Base-by-base conservation (phyloP, 805 yeast genomes). In the Ogataea paradorogensis region DNA sequence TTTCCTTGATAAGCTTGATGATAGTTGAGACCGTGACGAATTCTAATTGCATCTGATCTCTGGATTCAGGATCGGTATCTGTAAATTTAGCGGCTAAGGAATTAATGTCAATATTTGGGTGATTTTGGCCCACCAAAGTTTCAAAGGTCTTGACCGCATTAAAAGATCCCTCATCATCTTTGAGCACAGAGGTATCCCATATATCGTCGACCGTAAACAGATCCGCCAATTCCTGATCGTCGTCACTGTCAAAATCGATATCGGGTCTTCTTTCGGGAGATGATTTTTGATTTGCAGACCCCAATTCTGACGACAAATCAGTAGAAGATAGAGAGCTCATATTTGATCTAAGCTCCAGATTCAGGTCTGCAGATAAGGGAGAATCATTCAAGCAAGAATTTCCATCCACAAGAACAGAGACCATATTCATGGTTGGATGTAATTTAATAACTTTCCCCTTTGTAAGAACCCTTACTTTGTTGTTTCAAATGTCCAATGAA, bases 1-100 rank as follows among this genome's bases (percentile, higher is more conserved):
- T 24, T 18, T 52, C 50, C 16, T 40, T 43, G 3, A 38, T 32
- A 1, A 46, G 26, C 30, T 47, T 57, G 7, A 52, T 38, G 11
- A 58, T 51, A 11, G 59, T 50, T 15, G 50, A 18, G 2, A 55
- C 56, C 1, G 62, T 52, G 6, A 57, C 46, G 3, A 60, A 40
- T 37, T 60, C 65, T 6, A 60, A 33, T 29, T 51, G 52, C 16
- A 33, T 34, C 20, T 47, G 42, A 11, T 45, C 46, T 27, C 24
- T 38, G 15, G 21, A 9, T 14, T 20, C 30, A 13, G 47, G 26
- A 21, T 43, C 31, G 9, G 35, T 27, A 11, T 35, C 38, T 3
- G 37, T 9, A 2, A 43, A 5, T 15, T 21, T 38, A 2, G 14
- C 24, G 9, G 35, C 30, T 16, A 42, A 26, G 18, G 28, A 30